These are phyloP conservation scores for Metschnikowia lunata DNA, from an alignment of 805 yeast species.

Conservation along the genomic window DNA sequence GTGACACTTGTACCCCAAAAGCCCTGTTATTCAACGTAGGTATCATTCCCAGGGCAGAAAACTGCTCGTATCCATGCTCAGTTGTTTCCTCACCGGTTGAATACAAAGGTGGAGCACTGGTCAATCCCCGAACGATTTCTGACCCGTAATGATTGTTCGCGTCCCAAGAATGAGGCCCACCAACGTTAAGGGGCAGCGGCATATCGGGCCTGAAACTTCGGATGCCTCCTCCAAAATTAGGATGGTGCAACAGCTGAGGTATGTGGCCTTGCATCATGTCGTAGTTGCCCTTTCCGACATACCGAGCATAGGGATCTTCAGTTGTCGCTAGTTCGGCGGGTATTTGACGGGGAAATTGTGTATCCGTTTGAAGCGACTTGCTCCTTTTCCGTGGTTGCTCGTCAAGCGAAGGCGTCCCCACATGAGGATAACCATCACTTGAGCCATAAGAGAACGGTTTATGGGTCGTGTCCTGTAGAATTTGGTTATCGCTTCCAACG, in stretches of 20 bases:
- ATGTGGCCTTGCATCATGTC: neutral
- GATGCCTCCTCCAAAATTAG: constrained; percentile 1
- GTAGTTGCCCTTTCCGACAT: neutral
- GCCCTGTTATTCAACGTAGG: constrained; percentile 5
- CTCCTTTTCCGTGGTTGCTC: constrained; percentile 6
- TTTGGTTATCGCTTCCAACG: neutral
- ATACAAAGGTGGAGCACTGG: neutral
- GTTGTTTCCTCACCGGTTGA: neutral
- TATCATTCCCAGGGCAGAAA: neutral
- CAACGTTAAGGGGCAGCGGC: neutral
- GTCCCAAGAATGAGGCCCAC: neutral
- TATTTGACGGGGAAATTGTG: neutral
- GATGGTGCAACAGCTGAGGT: constrained; percentile 5
- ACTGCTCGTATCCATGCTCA: constrained; percentile 5
- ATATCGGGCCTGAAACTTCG: neutral
- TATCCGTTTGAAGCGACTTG: constrained; percentile 1
- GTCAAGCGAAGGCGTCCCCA: neutral
- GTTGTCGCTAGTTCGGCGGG: constrained; percentile 1
- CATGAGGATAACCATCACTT: neutral
- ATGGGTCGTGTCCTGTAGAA: neutral
- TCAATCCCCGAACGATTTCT: neutral
- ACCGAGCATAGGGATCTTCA: neutral
- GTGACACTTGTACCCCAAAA: constrained; percentile 7
- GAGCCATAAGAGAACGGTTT: neutral
- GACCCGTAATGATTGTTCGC: neutral